A percentile compares a stretch with the other conserved stretches of the same genome.
These are phyloP conservation scores for Ceratocystis papillata DNA, from an alignment of 2,329 filamentous ascomycete genomes.

Conservation along the genomic window DNA sequence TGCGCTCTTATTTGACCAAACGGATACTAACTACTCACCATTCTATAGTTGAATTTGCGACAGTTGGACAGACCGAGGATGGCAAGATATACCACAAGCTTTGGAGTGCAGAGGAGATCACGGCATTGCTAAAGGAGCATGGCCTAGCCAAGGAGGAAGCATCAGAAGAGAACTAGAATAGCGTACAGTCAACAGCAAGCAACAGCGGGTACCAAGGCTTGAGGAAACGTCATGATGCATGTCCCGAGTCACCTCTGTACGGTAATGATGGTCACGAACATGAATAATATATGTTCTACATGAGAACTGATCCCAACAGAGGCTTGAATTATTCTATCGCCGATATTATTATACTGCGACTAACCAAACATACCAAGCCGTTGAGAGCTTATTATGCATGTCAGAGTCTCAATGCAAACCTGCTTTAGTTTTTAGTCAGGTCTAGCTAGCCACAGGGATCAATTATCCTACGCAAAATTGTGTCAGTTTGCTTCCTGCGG, in stretches of 20 bases:
- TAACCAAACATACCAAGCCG: not conserved
- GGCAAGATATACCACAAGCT: conserved; percentile 97
- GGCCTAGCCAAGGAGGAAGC: conserved; percentile 81
- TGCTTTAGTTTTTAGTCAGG: not conserved
- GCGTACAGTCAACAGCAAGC: not conserved
- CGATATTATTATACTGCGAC: not conserved
- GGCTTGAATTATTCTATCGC: not conserved
- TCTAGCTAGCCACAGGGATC: too few relatives aligned
- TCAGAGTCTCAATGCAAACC: not conserved
- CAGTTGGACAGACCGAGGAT: conserved; percentile 86
- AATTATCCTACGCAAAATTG: not conserved
- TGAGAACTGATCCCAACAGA: not conserved
- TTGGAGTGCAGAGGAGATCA: conserved; percentile 95
- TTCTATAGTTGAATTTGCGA: conserved; percentile 82
- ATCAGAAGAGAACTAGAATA: conserved; percentile 49
- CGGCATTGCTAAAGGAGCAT: conserved; percentile 84
- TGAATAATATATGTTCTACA: conserved; percentile 3
- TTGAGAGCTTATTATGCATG: not conserved
- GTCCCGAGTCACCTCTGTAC: conserved; percentile 20
- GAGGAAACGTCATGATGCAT: not conserved
- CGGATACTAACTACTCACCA: conserved; percentile 26
- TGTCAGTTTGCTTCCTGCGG: not conserved
- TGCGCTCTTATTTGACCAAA: conserved; percentile 29
- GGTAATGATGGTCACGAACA: conserved; percentile 16
- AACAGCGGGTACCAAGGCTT: not conserved